Conservation (phyloP, 2,329 filamentous ascomycete species). For the Neocucurbitaria cava region DNA sequence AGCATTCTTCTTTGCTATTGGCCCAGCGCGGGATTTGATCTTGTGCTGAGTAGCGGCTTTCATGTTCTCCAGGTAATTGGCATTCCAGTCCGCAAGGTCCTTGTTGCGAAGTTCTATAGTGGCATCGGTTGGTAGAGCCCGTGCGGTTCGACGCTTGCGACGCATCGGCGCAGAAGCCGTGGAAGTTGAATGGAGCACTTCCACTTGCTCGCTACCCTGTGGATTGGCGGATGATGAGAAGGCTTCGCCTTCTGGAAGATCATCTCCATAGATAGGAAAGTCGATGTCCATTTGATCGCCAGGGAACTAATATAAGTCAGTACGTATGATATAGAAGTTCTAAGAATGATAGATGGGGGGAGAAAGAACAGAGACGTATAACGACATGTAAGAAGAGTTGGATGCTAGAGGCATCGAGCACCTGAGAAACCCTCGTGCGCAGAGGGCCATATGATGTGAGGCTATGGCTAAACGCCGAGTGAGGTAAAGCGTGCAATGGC, state of each 20-base stretch:
- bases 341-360: background rate
- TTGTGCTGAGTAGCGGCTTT: slow-evolving; percentile 55
- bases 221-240: slow-evolving; percentile 24
- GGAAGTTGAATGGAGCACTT: slow-evolving; percentile 44
- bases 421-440: background rate
- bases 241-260: slow-evolving; percentile 40
- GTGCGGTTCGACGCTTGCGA: slow-evolving; percentile 46
- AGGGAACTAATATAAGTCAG: slow-evolving; percentile 29
- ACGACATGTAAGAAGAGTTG: background rate
- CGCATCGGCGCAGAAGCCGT: slow-evolving; percentile 51
- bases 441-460: slow-evolving; percentile 1
- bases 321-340: slow-evolving; percentile 5
- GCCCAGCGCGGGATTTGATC: slow-evolving; percentile 48
- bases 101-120: slow-evolving; percentile 62
- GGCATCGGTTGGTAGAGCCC: slow-evolving; percentile 56
- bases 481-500: background rate
- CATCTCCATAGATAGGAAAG: slow-evolving; percentile 43
- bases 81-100: slow-evolving; percentile 64
- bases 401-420: background rate
- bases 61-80: slow-evolving; percentile 69
- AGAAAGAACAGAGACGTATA: background rate
- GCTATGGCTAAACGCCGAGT: background rate
- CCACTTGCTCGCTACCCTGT: slow-evolving; percentile 20
- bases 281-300: slow-evolving; percentile 38
- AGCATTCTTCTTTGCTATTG: slow-evolving; percentile 68